Evolutionary conservation across 306 rosid species (phyloP), one percentile per base, ranked within the genome.

Genomic region (Argentina anserina): DNA sequence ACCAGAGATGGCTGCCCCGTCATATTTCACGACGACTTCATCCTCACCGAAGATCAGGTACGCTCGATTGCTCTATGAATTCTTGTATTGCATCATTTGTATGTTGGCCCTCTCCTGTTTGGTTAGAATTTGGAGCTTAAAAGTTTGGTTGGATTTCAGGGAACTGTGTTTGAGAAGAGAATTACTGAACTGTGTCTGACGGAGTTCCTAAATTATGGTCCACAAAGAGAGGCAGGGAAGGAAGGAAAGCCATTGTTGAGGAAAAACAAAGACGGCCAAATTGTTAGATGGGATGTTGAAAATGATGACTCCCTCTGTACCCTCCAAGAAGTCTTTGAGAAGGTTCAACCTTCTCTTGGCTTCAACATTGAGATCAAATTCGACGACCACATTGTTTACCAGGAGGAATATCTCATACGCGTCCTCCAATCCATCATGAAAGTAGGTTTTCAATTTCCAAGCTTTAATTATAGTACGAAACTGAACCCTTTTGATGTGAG

Each of bases 281-380:
- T 86, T 33, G 68, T 79, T 9, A 74, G 68, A 43, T 86, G 90
- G 90, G 65, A 76, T 64, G 90, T 86, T 34, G 86, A 86, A 69
- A 29, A 21, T 1, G 90, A 86, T 49, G 90, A 86, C 73, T 64
- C 69, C 4, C 81, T 83, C 42, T 86, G 90, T 47, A 86, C 90
- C 12, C 81, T 86, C 65, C 82, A 69, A 56, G 82, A 86, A 53
- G 86, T 82, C n/a, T 83, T 86, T 20, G 80, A 78, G 56, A 77
- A 61, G 9, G 90, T 86, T 9, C 70, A 76, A 15, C 83, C 87
- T 23, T 75, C 90, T 20, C 3, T 83, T 63, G 90, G 90, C 21
- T 86, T 86, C 81, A 86, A 86, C 53, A 71, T 86, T 21, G 90
- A 86, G 77, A 50, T 86, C 23, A 86, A 86, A 62, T 86, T 86